Base-by-base conservation (phyloP, 1,284 basidiomycete species). In the Cutaneotrichosporon sp. region DNA sequence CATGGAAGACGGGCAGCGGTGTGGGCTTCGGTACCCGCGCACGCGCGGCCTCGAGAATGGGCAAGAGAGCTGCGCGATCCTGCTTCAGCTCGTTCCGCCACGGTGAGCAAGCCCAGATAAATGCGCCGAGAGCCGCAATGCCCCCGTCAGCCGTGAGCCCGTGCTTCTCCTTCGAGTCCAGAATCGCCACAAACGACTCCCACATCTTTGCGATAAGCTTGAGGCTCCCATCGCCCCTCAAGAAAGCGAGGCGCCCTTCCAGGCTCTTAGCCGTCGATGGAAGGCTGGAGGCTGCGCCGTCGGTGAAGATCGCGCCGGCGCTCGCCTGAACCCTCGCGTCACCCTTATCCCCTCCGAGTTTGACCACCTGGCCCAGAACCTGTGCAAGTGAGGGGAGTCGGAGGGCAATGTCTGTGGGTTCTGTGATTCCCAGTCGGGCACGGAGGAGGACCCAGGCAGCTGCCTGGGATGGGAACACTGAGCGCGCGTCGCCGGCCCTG, bases 1-100 rank as follows among this genome's bases (percentile, higher is more conserved):
- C 37, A 16, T 57, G 50, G 6, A 60, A 42, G 4, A 64, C 51
- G 0, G 59, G 51, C n/a, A 62, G 20, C 2, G 63, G 61, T 16
- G 50, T 61, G 14, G 61, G 63, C 5, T 22, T 47, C 2, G 63
- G 61, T 0, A 61, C 31, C 3, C 45, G 49, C 12, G 42, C 42
- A 17, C 17, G 17, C 9, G 27, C 37, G 12, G 29, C 37, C 32
- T 52, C 51, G n/a, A 52, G 25, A n/a, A 49, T 20, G 10, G 42
- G 42, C 3, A 34, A 14, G 9, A 46, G 34, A 0, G 45, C 26
- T 26, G 26, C 46, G 20, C 45, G 45, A 33, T 48, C 51, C 7
- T 35, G 19, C 6, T 42, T 47, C 1, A 42, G 32, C 39, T 48
- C 25, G 46, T 33, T 41, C 22, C 32, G 24, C 35, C 37, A n/a